Base-by-base conservation (phyloP, 768 basidiomycete genomes). In the Tephrocybe sp. region DNA sequence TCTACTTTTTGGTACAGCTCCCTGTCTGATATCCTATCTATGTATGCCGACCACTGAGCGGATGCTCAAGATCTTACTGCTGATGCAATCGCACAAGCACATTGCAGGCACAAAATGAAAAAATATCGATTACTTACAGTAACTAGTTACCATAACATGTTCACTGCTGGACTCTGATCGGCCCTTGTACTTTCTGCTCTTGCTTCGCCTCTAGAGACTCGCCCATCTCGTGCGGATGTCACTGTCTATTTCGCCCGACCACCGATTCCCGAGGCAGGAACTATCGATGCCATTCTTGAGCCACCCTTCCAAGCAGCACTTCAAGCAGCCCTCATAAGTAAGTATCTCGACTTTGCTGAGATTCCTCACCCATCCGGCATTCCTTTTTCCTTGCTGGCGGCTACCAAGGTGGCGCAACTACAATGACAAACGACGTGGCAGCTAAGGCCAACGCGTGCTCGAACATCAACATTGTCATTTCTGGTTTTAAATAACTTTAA, bases 351-450 rank as follows among this genome's bases (percentile, higher is more conserved):
- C 25, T 71, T 74, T 51, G 53, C 60, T 10, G 71, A 70, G n/a
- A 66, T 72, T 24, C 39, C 67, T 50, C 72, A 72, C 43, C 51
- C 70, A 0, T 70, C 72, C 1, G 55, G 43, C 25, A 54, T 71
- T 25, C 55, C 57, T 15, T 69, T 71, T 73, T 71, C 59, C 45
- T 71, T 24, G 65, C 62, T 21, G 71, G 72, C 1, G 72, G 72
- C 20, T 66, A 71, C 47, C n/a, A 24, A 10, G n/a, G 33, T 14
- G 48, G 39, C n/a, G 28, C 39, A 10, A 34, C 25, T 1, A 50
- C 30, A 9, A 50, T 36, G 72, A 71, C 68, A 2, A 56, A 54
- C 25, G 62, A 67, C 33, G 66, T 70, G 11, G 62, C 53, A n/a
- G 51, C 62, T 1, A 56, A 50, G 18, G 66, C 67, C 1, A 65